Evolutionary conservation across 805 yeast species (phyloP), one percentile per base, ranked within the genome.

Genomic region (Ogataea zsoltii): DNA sequence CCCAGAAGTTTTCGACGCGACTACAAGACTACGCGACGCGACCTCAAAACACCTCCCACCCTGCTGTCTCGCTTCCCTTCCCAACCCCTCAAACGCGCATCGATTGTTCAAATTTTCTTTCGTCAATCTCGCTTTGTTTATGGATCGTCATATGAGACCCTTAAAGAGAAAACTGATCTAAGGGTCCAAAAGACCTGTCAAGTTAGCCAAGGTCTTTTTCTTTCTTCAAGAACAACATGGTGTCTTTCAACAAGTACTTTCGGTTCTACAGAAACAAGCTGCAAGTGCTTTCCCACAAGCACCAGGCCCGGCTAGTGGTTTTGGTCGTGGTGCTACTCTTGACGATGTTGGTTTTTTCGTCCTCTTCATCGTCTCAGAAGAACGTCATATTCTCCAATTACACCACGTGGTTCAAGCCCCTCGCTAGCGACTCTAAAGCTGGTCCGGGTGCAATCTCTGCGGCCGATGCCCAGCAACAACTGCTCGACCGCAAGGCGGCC

Each of bases 321-420:
- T 3, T 50, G 33, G 33, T 44, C 2, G 33, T 44, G 13, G 35
- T 48, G 17, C 11, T 46, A 4, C 26, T 49, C 12, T 11, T 44
- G 12, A 23, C 40, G 2, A 15, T 50, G 5, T 21, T 49, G 7
- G 30, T 56, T 12, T 44, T 41, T 14, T 42, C 52, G 14, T 44
- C 56, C 12, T 45, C 59, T 2, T 15, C 53, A 2, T 39, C 31
- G n/a, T 28, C 45, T 14, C 50, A 53, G 21, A 53, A 47, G 29
- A 52, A 49, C 33, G 54, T 50, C 18, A 50, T 51, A 18, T 43
- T 53, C 16, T 58, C 62, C n/a, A 48, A 49, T 33, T 58, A 58
- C 41, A 53, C 61, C n/a, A 19, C 52, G 11, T 58, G 61, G 61
- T 32, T 55, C 13, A 50, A 51, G 23, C 49, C 55, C 13, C 23